Evolutionary conservation across 352 stramenopile species (phyloP).

Genomic region (Phytophthora constricta): DNA sequence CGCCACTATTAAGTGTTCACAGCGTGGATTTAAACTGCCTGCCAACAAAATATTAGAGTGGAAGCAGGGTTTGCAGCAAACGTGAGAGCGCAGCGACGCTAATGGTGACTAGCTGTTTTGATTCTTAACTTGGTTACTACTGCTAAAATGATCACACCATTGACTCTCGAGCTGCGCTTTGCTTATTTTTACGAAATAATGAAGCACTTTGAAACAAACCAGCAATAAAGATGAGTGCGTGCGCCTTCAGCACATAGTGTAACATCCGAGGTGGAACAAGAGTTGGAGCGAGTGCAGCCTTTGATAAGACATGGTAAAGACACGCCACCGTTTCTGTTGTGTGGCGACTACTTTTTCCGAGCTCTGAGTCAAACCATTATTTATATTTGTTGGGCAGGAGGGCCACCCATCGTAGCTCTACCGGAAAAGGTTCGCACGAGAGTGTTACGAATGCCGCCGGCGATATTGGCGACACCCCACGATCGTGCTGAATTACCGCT

Average conservation of each 20-base stretch:
- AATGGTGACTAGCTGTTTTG: constrained; percentile 13
- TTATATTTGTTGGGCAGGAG: constrained; percentile 14
- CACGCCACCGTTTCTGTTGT: constrained; percentile 7
- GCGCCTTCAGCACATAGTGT: constrained; percentile 11
- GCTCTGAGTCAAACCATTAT: too few relatives aligned
- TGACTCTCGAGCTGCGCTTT: too few relatives aligned
- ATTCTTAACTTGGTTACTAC: background rate
- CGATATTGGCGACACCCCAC: constrained; percentile 32
- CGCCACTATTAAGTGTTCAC: constrained; percentile 64
- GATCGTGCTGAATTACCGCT: constrained; percentile 27
- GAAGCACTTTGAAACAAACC: too few relatives aligned
- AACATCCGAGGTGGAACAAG: constrained; percentile 32
- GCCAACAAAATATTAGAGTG: constrained; percentile 26
- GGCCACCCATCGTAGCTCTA: constrained; percentile 13
- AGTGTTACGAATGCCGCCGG: constrained; percentile 38
- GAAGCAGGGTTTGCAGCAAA: constrained; percentile 16
- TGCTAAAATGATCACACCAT: too few relatives aligned
- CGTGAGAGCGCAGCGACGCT: background rate
- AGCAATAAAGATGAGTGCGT: background rate
- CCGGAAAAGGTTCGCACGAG: constrained; percentile 42
- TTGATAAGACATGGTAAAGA: background rate
- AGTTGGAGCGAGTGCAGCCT: constrained; percentile 15
- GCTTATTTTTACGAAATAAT: too few relatives aligned
- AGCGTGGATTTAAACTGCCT: constrained; percentile 58
- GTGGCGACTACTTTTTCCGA: too few relatives aligned